phyloP scores from a whole-genome alignment of 805 yeast genomes.

The Wickerhamiella cacticola region DNA sequence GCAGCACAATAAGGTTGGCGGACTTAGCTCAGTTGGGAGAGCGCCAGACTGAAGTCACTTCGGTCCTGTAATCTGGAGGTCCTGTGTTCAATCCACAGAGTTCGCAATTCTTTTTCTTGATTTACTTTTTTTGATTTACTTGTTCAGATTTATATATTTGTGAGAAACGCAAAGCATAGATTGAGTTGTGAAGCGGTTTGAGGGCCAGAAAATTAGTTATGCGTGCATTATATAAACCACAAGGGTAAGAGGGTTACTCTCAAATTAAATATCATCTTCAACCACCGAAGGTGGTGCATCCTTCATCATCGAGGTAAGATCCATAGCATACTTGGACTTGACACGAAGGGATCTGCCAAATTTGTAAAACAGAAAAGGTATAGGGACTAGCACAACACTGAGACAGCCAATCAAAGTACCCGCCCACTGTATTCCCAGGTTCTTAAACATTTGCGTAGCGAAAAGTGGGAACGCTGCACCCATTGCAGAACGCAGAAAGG shows the following conservation, averaged over 20 bases:
- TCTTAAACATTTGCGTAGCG: conserved; percentile 55
- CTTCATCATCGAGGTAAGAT: conserved; percentile 8
- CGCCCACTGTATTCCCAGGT: conserved; percentile 68
- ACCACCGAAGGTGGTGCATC: too few species aligned
- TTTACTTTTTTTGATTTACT: too few species aligned
- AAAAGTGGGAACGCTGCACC: conserved; percentile 66
- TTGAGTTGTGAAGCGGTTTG: too few species aligned
- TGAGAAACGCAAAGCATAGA: too few species aligned
- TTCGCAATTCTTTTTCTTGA: too few species aligned
- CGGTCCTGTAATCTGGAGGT: conserved; percentile 11
- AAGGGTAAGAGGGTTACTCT: too few species aligned
- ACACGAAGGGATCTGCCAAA: conserved; percentile 47
- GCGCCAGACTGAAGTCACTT: conserved; percentile 36
- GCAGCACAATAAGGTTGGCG: too few species aligned
- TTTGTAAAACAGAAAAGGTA: conserved; percentile 51
- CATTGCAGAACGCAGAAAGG: conserved; percentile 51
- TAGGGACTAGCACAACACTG: conserved; percentile 45
- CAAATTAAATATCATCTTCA: too few species aligned
- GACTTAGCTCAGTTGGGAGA: conserved; percentile 40
- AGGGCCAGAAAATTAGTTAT: too few species aligned
- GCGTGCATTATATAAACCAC: too few species aligned
- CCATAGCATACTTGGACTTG: conserved; percentile 43
- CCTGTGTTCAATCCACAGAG: conserved; percentile 11
- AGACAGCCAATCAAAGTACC: conserved; percentile 57
- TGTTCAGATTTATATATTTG: too few species aligned